Evolutionary conservation across 78 protist genomes (phyloP).

Genomic region (Dictyostelium firmibasis): DNA sequence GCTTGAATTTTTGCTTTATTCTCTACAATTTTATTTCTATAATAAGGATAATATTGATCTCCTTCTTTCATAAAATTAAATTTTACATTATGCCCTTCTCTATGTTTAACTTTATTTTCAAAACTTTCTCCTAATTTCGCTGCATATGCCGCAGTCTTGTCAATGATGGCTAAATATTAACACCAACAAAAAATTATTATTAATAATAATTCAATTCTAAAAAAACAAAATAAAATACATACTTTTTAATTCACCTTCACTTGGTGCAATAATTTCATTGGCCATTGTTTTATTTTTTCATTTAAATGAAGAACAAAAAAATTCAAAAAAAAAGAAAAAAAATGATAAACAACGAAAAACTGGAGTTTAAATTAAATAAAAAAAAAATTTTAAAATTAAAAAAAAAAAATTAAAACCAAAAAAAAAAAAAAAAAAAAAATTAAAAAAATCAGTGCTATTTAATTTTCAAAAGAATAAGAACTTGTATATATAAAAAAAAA

Average conservation of each 20-base stretch:
- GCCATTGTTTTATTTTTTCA: background rate
- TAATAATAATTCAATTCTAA: background rate
- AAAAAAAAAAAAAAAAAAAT: background rate
- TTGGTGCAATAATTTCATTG: background rate
- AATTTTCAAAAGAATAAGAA: background rate
- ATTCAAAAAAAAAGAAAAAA: background rate
- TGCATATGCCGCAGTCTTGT: constrained; percentile 76
- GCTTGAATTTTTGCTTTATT: constrained; percentile 2
- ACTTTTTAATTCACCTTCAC: background rate
- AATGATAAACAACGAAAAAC: background rate
- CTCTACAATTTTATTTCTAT: constrained; percentile 4
- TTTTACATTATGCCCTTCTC: constrained; percentile 65
- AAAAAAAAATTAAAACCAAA: background rate
- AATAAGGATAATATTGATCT: constrained; percentile 65
- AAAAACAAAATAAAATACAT: background rate
- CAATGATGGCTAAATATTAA: constrained; percentile 28
- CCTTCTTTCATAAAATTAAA: constrained; percentile 74
- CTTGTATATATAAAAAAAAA: background rate
- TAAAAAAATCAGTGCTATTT: background rate
- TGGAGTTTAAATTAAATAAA: background rate
- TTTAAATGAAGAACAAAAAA: background rate
- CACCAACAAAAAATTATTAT: no score
- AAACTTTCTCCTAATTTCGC: constrained; percentile 81
- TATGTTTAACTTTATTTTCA: constrained; percentile 47
- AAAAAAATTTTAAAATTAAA: background rate